These are phyloP conservation scores for Wallemia ichthyophaga DNA, from an alignment of 1,284 basidiomycete species.

Conservation along the genomic window DNA sequence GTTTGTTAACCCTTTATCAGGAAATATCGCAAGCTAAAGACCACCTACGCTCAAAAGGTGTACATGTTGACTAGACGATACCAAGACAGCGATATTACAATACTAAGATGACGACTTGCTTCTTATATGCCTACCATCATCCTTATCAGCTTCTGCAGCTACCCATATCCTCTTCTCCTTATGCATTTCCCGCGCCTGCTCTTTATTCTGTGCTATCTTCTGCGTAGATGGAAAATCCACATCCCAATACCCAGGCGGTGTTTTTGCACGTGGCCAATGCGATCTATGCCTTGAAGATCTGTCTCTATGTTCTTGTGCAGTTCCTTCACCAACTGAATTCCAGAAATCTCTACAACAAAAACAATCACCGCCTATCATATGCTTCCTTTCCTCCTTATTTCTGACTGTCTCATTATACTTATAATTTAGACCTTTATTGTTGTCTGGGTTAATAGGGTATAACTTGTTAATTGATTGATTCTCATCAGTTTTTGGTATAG, in stretches of 20 bases:
- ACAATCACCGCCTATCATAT: slow-evolving; percentile 47
- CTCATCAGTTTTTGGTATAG: slow-evolving; percentile 6
- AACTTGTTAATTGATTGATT: slow-evolving; percentile 27
- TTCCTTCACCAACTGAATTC: slow-evolving; percentile 3
- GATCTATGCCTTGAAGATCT: slow-evolving; percentile 43
- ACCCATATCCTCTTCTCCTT: slow-evolving; percentile 26
- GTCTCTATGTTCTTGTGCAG: slow-evolving; percentile 25
- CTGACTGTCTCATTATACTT: slow-evolving; percentile 50
- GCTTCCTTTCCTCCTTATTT: slow-evolving; percentile 28
- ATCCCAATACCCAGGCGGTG: slow-evolving; percentile 54
- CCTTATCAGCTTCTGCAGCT: slow-evolving; percentile 27
- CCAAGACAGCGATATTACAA: neutral
- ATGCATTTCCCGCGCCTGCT: slow-evolving; percentile 35
- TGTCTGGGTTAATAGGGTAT: slow-evolving; percentile 32
- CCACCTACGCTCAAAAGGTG: neutral
- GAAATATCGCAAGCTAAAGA: neutral
- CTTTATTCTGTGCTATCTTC: slow-evolving; percentile 39
- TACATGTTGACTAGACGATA: neutral
- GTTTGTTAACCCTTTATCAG: neutral
- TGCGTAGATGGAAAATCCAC: slow-evolving; percentile 48
- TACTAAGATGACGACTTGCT: neutral
- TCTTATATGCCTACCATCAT: neutral
- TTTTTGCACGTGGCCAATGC: slow-evolving; percentile 23
- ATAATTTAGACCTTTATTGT: slow-evolving; percentile 32
- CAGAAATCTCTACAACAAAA: slow-evolving; percentile 46